phyloP scores from a whole-genome alignment of 2,329 filamentous ascomycete species.

The Colletotrichum sp. region DNA sequence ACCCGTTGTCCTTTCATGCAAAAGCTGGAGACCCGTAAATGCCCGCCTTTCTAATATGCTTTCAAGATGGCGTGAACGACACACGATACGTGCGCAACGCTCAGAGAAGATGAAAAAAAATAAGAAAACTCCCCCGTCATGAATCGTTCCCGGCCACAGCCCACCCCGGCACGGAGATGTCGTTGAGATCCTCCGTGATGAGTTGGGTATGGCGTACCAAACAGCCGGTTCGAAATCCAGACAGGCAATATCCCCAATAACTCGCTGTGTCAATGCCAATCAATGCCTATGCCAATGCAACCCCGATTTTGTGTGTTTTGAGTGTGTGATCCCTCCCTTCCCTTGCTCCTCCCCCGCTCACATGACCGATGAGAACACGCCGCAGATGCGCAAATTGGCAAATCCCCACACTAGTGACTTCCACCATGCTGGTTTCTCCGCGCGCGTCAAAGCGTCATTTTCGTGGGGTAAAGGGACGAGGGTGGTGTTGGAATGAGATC shows the following conservation, averaged over 20 bases:
- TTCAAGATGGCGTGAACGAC: not conserved
- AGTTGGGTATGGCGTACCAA: constrained; percentile 13
- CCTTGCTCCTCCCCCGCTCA: not conserved
- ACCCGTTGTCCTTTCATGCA: not conserved
- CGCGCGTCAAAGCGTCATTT: not conserved
- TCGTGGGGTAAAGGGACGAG: not conserved
- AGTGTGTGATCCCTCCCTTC: not conserved
- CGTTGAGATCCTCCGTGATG: constrained; percentile 2
- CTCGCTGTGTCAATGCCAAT: constrained; percentile 16
- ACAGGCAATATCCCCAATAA: not conserved
- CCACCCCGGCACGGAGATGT: not conserved
- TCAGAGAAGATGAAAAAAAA: not conserved
- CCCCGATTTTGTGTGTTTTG: constrained; percentile 2
- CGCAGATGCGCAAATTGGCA: constrained; percentile 2
- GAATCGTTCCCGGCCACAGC: not conserved
- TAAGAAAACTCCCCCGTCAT: not conserved
- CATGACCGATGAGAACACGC: constrained; percentile 1
- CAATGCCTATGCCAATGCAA: constrained; percentile 18
- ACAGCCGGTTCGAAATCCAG: not conserved
- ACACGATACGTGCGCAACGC: not conserved
- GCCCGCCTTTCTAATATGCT: constrained; percentile 14
- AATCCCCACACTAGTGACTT: not conserved
- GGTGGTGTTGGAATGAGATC: not conserved
- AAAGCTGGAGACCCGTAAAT: not conserved
- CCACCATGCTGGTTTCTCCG: not conserved